Conservation (phyloP, 768 basidiomycete genomes). For the Polyporus arcularius region DNA sequence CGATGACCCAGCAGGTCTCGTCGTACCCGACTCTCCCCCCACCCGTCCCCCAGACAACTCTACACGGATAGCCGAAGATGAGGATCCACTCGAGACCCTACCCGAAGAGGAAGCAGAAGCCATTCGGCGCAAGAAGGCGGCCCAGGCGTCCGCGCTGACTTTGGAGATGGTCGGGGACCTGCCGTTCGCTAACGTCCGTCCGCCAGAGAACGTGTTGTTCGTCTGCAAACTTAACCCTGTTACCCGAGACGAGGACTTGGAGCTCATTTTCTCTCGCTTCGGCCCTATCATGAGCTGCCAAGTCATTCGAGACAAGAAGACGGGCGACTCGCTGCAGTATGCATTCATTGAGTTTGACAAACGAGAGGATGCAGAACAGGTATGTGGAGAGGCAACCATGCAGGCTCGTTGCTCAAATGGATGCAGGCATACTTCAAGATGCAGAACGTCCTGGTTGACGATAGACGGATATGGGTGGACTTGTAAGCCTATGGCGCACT, state of each 20-base stretch:
- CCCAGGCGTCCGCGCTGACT: constrained; percentile 90
- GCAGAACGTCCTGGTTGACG: constrained; percentile 98
- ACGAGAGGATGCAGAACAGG: constrained; percentile 91
- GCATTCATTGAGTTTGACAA: constrained; percentile 99
- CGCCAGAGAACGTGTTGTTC: constrained; percentile 97
- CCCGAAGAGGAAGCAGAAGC: constrained; percentile 87
- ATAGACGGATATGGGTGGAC: constrained; percentile 98
- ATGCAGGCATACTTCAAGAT: constrained; percentile 97
- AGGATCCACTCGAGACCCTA: constrained; percentile 79
- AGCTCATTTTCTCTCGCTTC: constrained; percentile 95
- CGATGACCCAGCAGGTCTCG: constrained; percentile 78
- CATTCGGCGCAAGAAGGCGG: constrained; percentile 82
- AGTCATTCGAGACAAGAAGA: constrained; percentile 93
- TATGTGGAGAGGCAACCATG: constrained; percentile 32
- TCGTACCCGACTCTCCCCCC: constrained; percentile 75
- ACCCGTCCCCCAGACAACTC: constrained; percentile 81
- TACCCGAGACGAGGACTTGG: constrained; percentile 93
- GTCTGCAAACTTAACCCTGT: constrained; percentile 98
- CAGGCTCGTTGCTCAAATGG: background rate
- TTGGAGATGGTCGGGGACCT: constrained; percentile 99
- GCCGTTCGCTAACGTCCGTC: constrained; percentile 96
- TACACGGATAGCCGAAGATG: constrained; percentile 92
- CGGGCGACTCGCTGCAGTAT: constrained; percentile 95
- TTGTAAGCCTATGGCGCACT: constrained; percentile 60
- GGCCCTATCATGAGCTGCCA: constrained; percentile 97